Conservation (phyloP, 768 basidiomycete species). For the Russula ochroleuca region DNA sequence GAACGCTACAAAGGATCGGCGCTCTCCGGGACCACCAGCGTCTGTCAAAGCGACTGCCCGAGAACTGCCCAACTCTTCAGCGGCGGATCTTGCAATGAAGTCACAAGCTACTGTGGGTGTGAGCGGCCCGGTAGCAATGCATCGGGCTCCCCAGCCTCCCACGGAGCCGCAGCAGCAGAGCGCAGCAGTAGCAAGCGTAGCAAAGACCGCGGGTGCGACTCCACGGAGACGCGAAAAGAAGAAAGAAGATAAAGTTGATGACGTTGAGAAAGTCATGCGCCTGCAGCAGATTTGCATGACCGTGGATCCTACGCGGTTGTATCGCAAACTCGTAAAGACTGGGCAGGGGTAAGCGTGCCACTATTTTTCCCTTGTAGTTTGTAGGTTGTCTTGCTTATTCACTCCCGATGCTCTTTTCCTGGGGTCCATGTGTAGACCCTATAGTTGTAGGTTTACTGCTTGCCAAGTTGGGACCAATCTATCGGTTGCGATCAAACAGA, state of each 20-base stretch:
- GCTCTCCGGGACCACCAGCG: constrained; percentile 38
- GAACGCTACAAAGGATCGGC: constrained; percentile 64
- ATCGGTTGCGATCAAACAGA: constrained; percentile 98
- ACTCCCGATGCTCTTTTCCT: not conserved
- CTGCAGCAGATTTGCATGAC: constrained; percentile 94
- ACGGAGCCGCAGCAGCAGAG: constrained; percentile 49
- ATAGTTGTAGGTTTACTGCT: constrained; percentile 96
- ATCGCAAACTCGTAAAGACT: constrained; percentile 91
- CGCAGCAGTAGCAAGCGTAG: constrained; percentile 58
- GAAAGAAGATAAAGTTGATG: constrained; percentile 69
- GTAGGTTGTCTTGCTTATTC: constrained; percentile 13
- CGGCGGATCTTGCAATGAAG: constrained; percentile 55
- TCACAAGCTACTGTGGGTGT: constrained; percentile 46
- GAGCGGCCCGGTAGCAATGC: constrained; percentile 9
- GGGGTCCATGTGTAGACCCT: constrained; percentile 55
- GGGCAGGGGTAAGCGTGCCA: constrained; percentile 79
- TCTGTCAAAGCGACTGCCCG: constrained; percentile 26
- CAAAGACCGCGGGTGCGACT: constrained; percentile 68
- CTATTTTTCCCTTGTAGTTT: not conserved
- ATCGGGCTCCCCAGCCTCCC: constrained; percentile 36
- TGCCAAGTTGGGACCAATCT: constrained; percentile 94
- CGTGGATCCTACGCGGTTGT: constrained; percentile 92
- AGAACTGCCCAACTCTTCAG: constrained; percentile 22
- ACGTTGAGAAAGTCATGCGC: constrained; percentile 87
- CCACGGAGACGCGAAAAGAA: constrained; percentile 85